These are phyloP conservation scores for Plasmodium knowlesi DNA, from an alignment of 169 alveolate genomes.

Conservation along the genomic window DNA sequence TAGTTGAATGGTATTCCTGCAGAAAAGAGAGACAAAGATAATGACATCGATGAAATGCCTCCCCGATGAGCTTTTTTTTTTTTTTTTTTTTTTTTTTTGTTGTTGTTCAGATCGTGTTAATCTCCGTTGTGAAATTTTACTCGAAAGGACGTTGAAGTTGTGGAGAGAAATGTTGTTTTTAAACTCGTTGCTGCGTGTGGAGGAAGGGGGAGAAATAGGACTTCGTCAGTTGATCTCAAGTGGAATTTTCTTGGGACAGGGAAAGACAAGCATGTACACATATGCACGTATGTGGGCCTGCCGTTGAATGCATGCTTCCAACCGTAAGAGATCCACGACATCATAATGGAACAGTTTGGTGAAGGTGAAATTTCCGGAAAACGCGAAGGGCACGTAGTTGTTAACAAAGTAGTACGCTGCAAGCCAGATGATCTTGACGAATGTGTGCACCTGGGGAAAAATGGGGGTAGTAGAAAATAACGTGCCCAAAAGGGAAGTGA, in stretches of 20 bases:
- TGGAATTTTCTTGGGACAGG: not conserved
- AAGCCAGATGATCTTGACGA: conserved; percentile 50
- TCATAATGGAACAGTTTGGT: conserved; percentile 20
- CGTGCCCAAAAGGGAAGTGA: not conserved
- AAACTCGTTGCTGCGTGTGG: conserved; percentile 34
- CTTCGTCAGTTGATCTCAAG: not conserved
- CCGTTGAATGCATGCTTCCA: not conserved
- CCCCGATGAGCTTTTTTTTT: not conserved
- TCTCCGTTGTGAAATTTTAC: conserved; percentile 19
- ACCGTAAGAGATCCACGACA: conserved; percentile 30
- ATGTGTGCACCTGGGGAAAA: conserved; percentile 11
- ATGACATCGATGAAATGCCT: not conserved
- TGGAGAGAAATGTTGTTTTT: conserved; percentile 32
- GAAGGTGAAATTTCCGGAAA: conserved; percentile 48
- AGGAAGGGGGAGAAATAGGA: not conserved
- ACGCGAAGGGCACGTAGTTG: conserved; percentile 51
- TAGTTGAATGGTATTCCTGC: conserved; percentile 54
- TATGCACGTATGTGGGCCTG: not conserved
- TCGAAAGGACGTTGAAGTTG: conserved; percentile 38
- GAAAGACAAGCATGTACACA: not conserved
- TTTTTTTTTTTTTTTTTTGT: conserved; percentile 12
- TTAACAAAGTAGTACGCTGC: conserved; percentile 50
- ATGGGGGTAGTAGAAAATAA: not conserved
- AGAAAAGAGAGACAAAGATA: conserved; percentile 21
- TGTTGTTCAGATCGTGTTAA: not conserved